Evolutionary conservation across 768 basidiomycete genomes (phyloP), one percentile per base, ranked within the genome.

Genomic region (Termitomyces heimii): DNA sequence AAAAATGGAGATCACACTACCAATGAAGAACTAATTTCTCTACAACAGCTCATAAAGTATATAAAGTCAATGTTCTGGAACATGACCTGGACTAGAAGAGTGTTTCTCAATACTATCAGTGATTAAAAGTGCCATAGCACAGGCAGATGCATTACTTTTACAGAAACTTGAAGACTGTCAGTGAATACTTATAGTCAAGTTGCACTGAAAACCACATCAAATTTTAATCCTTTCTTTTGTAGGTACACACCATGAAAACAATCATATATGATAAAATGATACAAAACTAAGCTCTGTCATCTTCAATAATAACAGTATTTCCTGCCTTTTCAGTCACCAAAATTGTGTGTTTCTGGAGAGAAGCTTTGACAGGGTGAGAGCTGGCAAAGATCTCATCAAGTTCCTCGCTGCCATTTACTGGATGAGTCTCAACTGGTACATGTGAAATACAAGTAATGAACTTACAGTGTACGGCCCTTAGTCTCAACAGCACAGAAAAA

Each of bases 401-500:
- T 58, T 77, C 75, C 67, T 76, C 75, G 24, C 75, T 77, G 46
- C 10, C 42, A 46, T 32, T 47, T 34, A 29, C 8, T 34, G 29
- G 28, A 37, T 57, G 43, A 47, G 48, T 45, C 39, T 31, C 35
- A 45, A 22, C 12, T 2, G 20, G 47, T 26, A 24, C 8, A 7
- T 5, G 24, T 29, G 35, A 18, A 48, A 24, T 34, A 9, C 22
- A 37, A 28, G 37, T 10, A 37, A 34, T 3, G 26, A 13, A 68
- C 76, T 60, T 59, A 76, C 74, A 77, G 63, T 20, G 76, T 76
- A 40, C 75, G 68, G 32, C 76, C 74, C 50, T 73, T 70, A 2
- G 76, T 77, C 56, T 77, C 76, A 1, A 77, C 74, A 8, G 71
- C 76, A 42, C 68, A 75, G 62, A 74, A 70, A 55, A 66, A 75